Evolutionary conservation across 192 early-diverging fungal species (phyloP).

Genomic region (Coemansia furcata): DNA sequence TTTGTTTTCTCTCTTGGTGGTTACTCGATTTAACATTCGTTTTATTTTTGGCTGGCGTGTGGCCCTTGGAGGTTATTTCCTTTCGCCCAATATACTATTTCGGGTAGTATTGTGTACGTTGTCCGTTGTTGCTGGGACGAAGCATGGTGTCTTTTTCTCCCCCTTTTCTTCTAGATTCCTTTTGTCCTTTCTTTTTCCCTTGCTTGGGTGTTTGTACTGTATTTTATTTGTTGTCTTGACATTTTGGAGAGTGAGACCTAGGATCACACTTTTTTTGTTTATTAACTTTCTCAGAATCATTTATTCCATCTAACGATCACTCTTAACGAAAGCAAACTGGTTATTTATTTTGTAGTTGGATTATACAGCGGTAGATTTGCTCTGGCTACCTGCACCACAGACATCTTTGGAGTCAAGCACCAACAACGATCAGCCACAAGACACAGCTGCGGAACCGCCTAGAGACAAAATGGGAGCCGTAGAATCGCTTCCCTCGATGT

Average conservation of each 20-base stretch:
- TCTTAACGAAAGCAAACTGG: not conserved
- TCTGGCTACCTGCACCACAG: not conserved
- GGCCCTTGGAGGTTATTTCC: not conserved
- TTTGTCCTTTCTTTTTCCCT: not conserved
- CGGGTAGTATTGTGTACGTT: conserved; percentile 1
- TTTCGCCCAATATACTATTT: not conserved
- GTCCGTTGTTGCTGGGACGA: not conserved
- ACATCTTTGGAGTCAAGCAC: not conserved
- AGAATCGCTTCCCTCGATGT: conserved; percentile 27
- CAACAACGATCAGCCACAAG: not conserved
- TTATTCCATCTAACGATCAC: not conserved
- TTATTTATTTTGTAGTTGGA: conserved; percentile 19
- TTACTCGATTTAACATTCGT: no score
- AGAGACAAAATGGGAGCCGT: conserved; percentile 32
- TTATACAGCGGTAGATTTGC: conserved; percentile 22
- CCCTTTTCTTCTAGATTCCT: not conserved
- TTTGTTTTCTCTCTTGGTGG: not conserved
- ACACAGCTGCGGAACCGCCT: not conserved
- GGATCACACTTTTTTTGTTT: not conserved
- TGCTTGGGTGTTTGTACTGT: not conserved
- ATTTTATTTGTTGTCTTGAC: not conserved
- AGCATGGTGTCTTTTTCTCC: not conserved
- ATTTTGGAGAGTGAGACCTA: not conserved
- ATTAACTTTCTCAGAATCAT: not conserved
- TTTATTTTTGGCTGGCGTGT: not conserved